Conservation (phyloP, 202 grass and related monocot genomes). For the Eragrostis tef region DNA sequence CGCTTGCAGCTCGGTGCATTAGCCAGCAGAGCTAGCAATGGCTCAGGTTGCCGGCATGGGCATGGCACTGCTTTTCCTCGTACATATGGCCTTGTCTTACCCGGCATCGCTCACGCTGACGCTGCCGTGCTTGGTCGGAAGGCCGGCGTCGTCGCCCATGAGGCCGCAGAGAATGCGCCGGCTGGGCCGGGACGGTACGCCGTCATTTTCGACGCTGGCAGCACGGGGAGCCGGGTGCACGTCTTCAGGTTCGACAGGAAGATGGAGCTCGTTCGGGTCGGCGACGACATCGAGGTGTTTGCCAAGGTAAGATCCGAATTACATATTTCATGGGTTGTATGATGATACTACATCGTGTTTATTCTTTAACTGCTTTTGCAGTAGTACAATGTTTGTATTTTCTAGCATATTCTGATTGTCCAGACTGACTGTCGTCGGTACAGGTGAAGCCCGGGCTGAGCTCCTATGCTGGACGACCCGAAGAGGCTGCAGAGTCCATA, state of each 20-base stretch:
- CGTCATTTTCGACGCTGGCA: constrained; percentile 53
- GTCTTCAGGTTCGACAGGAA: constrained; percentile 55
- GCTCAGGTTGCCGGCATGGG: background rate
- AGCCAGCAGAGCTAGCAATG: background rate
- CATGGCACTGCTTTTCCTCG: constrained; percentile 21
- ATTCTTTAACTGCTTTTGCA: too few relatives aligned
- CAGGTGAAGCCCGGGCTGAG: too few relatives aligned
- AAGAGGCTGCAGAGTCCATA: too few relatives aligned
- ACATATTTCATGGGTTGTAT: too few relatives aligned
- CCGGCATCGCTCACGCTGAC: constrained; percentile 10
- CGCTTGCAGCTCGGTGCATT: background rate
- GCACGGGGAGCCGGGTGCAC: constrained; percentile 41
- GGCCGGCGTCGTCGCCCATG: background rate
- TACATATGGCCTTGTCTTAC: constrained; percentile 21
- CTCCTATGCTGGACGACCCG: too few relatives aligned
- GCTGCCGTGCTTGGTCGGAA: constrained; percentile 24
- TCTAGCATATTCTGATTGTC: too few relatives aligned
- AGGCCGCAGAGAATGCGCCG: background rate
- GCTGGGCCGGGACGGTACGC: constrained; percentile 26
- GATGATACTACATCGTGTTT: too few relatives aligned
- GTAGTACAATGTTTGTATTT: too few relatives aligned
- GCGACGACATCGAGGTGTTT: constrained; percentile 42
- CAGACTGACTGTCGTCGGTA: too few relatives aligned
- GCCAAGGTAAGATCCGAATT: background rate
- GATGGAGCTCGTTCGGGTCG: constrained; percentile 41